These are phyloP conservation scores for Claviceps monticola DNA, from an alignment of 2,329 filamentous ascomycete species.

Conservation along the genomic window DNA sequence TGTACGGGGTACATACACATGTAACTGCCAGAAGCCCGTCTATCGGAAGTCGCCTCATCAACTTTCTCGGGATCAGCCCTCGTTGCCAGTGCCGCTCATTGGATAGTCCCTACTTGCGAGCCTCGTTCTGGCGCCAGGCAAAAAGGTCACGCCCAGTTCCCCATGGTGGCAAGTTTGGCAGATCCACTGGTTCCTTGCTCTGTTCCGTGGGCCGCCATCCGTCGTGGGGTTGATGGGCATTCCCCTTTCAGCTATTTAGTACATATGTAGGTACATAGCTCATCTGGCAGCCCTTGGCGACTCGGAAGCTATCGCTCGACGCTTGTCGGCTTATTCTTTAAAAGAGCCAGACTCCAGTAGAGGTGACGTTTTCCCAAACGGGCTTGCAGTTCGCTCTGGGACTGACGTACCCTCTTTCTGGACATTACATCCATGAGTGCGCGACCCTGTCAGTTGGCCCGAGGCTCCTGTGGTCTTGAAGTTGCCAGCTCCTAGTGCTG, in stretches of 20 bases:
- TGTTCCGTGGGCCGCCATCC: constrained; percentile 4
- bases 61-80: background rate
- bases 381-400: constrained; percentile 9
- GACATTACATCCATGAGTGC: constrained; percentile 19
- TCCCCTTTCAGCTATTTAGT: background rate
- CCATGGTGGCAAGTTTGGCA: background rate
- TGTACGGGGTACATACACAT: too few species aligned
- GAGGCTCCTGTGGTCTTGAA: constrained; percentile 7
- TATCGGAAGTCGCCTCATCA: background rate
- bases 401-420: constrained; percentile 22
- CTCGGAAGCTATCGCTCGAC: background rate
- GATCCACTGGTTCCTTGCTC: constrained; percentile 8
- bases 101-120: background rate
- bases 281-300: background rate
- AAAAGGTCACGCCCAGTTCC: constrained; percentile 3
- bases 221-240: constrained; percentile 3
- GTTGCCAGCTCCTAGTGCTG: constrained; percentile 6
- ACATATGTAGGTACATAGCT: background rate
- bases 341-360: background rate
- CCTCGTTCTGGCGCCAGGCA: background rate
- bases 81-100: background rate
- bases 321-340: background rate
- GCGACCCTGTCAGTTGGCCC: constrained; percentile 18
- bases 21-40: background rate
- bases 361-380: constrained; percentile 4